phyloP scores from a whole-genome alignment of 129 eudicot species.

The Glebionis coronaria region DNA sequence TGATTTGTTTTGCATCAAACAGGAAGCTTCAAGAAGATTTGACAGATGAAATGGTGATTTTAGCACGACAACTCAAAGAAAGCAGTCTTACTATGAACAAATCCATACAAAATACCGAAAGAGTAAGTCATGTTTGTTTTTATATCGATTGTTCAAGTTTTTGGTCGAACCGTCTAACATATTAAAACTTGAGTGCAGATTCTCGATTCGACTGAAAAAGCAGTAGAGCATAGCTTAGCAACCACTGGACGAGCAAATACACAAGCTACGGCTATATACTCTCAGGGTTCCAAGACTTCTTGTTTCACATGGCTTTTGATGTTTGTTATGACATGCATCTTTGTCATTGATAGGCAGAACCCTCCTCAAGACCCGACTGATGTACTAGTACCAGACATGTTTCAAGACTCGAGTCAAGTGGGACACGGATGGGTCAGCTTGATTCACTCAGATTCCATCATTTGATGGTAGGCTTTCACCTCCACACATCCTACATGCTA shows the following conservation, averaged over 20 bases:
- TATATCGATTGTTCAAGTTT: too few relatives aligned
- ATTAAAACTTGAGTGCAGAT: conserved; percentile 41
- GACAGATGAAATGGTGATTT: conserved; percentile 92
- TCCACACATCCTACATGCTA: too few relatives aligned
- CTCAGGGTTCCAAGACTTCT: conserved; percentile 64
- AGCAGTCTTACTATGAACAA: conserved; percentile 76
- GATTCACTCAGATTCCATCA: too few relatives aligned
- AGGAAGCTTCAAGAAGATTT: conserved; percentile 97
- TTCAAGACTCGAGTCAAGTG: too few relatives aligned
- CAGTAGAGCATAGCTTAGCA: conserved; percentile 89
- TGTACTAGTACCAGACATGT: too few relatives aligned
- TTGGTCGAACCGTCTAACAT: too few relatives aligned
- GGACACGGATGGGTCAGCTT: too few relatives aligned
- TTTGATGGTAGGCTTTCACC: too few relatives aligned
- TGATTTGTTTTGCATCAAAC: conserved; percentile 7
- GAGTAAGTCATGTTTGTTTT: conserved; percentile 38
- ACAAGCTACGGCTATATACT: conserved; percentile 56
- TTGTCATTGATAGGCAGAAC: too few relatives aligned
- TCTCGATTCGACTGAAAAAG: conserved; percentile 91
- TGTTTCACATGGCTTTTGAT: conserved; percentile 73
- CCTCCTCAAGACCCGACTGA: too few relatives aligned
- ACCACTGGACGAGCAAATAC: conserved; percentile 73
- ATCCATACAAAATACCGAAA: conserved; percentile 73
- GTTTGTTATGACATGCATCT: conserved; percentile 62
- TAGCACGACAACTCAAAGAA: conserved; percentile 93